Conservation (phyloP, 2,329 filamentous ascomycete genomes). For the Phyllosticta capitalensis region DNA sequence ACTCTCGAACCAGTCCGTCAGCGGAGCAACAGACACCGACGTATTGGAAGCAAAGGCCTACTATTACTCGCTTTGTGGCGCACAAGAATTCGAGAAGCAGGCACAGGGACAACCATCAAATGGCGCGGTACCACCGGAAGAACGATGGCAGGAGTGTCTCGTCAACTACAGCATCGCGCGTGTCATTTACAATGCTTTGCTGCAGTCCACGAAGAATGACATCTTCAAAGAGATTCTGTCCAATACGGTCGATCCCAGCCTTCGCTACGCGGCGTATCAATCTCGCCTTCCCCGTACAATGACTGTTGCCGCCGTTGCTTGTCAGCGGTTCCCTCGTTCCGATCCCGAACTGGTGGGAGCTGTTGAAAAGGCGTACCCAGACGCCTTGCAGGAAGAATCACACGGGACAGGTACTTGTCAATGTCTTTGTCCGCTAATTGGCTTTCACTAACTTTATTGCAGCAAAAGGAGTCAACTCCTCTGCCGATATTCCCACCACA, state of each 20-base stretch:
- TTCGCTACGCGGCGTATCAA: constrained; percentile 91
- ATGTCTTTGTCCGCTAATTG: too few relatives aligned
- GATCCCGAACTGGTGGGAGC: constrained; percentile 53
- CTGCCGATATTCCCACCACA: constrained; percentile 52
- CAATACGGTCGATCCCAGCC: constrained; percentile 81
- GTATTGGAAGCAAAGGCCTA: constrained; percentile 83
- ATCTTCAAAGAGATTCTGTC: constrained; percentile 77
- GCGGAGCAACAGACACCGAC: constrained; percentile 59
- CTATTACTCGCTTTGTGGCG: constrained; percentile 63
- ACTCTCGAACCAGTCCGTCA: constrained; percentile 53
- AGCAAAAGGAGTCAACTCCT: constrained; percentile 28
- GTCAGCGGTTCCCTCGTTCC: constrained; percentile 63
- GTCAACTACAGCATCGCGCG: constrained; percentile 65
- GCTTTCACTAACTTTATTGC: neutral
- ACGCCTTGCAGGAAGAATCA: constrained; percentile 39
- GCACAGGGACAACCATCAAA: constrained; percentile 33
- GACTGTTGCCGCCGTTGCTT: constrained; percentile 68
- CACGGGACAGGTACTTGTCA: constrained; percentile 36
- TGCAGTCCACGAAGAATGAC: constrained; percentile 58
- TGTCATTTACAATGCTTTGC: constrained; percentile 72
- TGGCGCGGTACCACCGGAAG: constrained; percentile 18
- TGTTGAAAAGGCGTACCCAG: constrained; percentile 59
- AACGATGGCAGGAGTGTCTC: constrained; percentile 68
- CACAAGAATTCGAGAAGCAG: constrained; percentile 76
- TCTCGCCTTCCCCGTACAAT: constrained; percentile 78